phyloP scores from a whole-genome alignment of 164 flowering plant genomes.

The Santalum album region DNA sequence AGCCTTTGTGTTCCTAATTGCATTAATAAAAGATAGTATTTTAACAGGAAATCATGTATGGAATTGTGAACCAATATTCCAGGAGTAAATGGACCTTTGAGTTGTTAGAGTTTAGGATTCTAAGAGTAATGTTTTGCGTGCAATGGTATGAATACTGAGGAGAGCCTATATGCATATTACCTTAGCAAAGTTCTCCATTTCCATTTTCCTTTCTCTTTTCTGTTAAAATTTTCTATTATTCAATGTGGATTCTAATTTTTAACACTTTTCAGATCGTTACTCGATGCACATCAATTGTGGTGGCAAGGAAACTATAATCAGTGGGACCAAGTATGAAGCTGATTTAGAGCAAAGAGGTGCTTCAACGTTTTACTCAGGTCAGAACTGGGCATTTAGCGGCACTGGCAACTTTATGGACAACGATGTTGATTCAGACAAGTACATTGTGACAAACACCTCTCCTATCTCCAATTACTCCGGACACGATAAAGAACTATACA shows the following conservation, averaged over 20 bases:
- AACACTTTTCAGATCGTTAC: constrained; percentile 29
- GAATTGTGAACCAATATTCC: too few relatives aligned
- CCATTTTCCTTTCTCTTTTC: background rate
- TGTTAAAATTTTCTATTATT: background rate
- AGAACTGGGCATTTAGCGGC: constrained; percentile 79
- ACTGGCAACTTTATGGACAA: constrained; percentile 76
- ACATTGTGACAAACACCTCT: constrained; percentile 35
- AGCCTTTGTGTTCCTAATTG: too few relatives aligned
- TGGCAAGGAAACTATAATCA: constrained; percentile 29
- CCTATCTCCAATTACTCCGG: constrained; percentile 24
- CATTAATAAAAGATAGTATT: too few relatives aligned
- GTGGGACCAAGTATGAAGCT: constrained; percentile 39
- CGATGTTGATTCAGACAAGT: constrained; percentile 41
- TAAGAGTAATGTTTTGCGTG: too few relatives aligned
- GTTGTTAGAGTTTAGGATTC: too few relatives aligned
- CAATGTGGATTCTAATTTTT: background rate
- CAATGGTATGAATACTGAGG: background rate
- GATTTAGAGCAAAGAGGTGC: constrained; percentile 61
- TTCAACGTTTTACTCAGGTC: constrained; percentile 40
- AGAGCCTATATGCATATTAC: background rate
- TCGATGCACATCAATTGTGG: constrained; percentile 71
- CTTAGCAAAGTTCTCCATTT: background rate
- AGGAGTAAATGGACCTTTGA: too few relatives aligned
- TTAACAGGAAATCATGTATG: too few relatives aligned
- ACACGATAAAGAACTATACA: constrained; percentile 31